Conservation (phyloP, 176 grass and related monocot species). For the Ensete glaucum region DNA sequence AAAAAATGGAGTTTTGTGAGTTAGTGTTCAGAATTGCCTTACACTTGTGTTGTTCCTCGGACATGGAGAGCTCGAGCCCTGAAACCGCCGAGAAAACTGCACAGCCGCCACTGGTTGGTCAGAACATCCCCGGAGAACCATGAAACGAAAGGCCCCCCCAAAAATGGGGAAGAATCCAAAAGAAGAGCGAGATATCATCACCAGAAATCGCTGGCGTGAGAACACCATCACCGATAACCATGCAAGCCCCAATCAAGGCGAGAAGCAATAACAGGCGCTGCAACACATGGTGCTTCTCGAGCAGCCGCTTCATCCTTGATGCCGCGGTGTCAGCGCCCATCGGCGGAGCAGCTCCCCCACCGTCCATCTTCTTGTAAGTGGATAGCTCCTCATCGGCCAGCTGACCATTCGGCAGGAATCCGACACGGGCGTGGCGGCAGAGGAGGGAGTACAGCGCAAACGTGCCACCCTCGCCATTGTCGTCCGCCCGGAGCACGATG, state of each 20-base stretch:
- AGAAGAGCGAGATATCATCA: slow-evolving; percentile 3
- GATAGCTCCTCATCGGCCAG: slow-evolving; percentile 41
- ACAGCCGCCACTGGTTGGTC: slow-evolving; percentile 16
- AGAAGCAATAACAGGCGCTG: slow-evolving; percentile 67
- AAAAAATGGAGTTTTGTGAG: background rate
- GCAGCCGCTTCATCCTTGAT: slow-evolving; percentile 36
- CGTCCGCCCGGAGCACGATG: slow-evolving; percentile 88
- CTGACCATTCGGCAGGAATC: slow-evolving; percentile 55
- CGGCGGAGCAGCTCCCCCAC: slow-evolving; percentile 8
- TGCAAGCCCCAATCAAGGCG: slow-evolving; percentile 77
- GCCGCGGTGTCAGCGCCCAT: slow-evolving; percentile 8
- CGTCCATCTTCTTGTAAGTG: slow-evolving; percentile 27
- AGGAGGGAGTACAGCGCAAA: slow-evolving; percentile 97
- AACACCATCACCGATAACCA: slow-evolving; percentile 94
- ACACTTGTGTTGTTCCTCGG: slow-evolving; percentile 96
- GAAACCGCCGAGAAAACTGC: slow-evolving; percentile 98
- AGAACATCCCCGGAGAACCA: background rate
- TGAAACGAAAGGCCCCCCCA: background rate
- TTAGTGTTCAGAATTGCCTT: slow-evolving; percentile 24
- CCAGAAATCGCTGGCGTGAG: slow-evolving; percentile 94
- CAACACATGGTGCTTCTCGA: slow-evolving; percentile 65
- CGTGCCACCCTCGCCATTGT: slow-evolving; percentile 94
- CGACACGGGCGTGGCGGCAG: slow-evolving; percentile 81
- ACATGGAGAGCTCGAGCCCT: slow-evolving; percentile 84
- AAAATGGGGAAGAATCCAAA: background rate